Evolutionary conservation across 345 rosid species (phyloP).

Genomic region (Syzygium aromaticum): DNA sequence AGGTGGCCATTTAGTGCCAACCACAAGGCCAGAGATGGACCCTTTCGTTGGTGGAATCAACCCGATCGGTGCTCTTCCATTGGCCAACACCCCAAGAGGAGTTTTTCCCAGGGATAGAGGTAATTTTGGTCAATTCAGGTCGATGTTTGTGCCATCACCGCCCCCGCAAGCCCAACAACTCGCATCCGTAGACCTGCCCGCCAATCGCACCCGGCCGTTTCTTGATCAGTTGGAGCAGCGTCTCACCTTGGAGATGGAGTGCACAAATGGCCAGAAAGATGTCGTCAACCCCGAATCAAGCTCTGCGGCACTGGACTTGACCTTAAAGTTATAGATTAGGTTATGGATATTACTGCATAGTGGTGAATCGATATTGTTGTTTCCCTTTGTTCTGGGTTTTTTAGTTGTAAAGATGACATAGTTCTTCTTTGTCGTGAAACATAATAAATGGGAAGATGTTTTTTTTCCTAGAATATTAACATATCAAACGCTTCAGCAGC

Average conservation of each 20-base stretch:
- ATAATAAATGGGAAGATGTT: neutral
- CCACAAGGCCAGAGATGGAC: neutral
- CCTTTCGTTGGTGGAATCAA: neutral
- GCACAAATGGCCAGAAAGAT: neutral
- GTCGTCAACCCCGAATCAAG: neutral
- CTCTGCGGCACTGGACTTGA: neutral
- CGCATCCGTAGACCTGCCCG: neutral
- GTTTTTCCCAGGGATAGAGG: neutral
- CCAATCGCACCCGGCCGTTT: neutral
- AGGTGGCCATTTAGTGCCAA: neutral
- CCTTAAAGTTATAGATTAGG: neutral
- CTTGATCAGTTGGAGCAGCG: neutral
- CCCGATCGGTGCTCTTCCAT: neutral
- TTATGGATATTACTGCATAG: neutral
- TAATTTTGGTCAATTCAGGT: neutral
- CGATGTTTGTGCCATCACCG: neutral
- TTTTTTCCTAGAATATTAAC: neutral
- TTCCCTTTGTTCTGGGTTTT: neutral
- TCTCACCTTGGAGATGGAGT: neutral
- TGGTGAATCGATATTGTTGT: neutral
- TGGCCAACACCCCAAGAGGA: neutral
- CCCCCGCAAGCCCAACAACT: neutral
- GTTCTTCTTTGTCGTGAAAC: neutral
- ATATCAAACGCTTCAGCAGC: neutral
- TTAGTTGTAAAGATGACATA: neutral